Conservation (phyloP, 2,329 filamentous ascomycete species). For the Ascochyta fabae region DNA sequence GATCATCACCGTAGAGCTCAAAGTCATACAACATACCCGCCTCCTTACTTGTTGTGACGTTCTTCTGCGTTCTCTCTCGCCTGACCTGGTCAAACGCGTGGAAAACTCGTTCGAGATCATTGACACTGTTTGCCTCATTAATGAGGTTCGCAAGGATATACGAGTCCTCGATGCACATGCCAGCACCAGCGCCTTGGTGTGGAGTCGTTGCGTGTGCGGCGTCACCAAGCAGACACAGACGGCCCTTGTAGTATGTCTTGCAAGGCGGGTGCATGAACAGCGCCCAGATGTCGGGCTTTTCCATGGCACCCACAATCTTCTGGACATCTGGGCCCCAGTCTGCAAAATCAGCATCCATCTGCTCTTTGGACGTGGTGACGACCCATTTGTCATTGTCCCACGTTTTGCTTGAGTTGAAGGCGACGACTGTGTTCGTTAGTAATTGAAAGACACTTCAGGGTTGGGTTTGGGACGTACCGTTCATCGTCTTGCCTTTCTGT, state of each 20-base stretch:
- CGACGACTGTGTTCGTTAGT: slow-evolving; percentile 39
- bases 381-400: slow-evolving; percentile 46
- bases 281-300: slow-evolving; percentile 62
- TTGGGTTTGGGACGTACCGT: slow-evolving; percentile 45
- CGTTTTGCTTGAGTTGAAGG: slow-evolving; percentile 41
- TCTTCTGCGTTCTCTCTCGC: slow-evolving; percentile 37
- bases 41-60: slow-evolving; percentile 38
- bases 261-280: slow-evolving; percentile 62
- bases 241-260: slow-evolving; percentile 53
- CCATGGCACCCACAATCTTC: slow-evolving; percentile 49
- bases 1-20: slow-evolving; percentile 47
- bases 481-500: slow-evolving; percentile 63
- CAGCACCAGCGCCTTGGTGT: slow-evolving; percentile 63
- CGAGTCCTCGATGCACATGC: slow-evolving; percentile 63
- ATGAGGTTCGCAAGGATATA: slow-evolving; percentile 40
- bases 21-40: slow-evolving; percentile 51
- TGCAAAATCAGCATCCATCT: slow-evolving; percentile 41
- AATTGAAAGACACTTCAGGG: too few relatives aligned
- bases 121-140: slow-evolving; percentile 34
- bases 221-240: slow-evolving; percentile 61
- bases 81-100: slow-evolving; percentile 38
- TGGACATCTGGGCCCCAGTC: slow-evolving; percentile 40
- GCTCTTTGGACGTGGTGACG: slow-evolving; percentile 40
- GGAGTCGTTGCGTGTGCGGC: slow-evolving; percentile 64
- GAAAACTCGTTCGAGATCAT: slow-evolving; percentile 46